A percentile compares a stretch with the other conserved stretches of the same genome.
Evolutionary conservation across 1,284 basidiomycete species (phyloP).

Genomic region (Rhizoctonia solani): DNA sequence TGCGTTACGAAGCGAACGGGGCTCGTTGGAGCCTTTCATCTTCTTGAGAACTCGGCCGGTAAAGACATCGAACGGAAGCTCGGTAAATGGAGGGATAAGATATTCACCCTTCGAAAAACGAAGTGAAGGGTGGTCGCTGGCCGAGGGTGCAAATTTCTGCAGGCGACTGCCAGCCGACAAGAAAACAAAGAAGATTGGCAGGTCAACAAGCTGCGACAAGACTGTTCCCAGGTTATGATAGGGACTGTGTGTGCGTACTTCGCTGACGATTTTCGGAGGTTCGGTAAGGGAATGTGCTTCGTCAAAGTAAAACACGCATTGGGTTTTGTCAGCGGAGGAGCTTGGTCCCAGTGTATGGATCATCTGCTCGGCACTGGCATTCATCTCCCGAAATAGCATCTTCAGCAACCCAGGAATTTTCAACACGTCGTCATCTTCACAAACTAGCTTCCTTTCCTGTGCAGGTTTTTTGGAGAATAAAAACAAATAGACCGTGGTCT

Average conservation of each 20-base stretch:
- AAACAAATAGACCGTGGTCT: not conserved
- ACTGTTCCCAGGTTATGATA: slow-evolving; percentile 3
- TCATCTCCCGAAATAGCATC: too few species aligned
- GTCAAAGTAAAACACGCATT: not conserved
- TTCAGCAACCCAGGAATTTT: too few species aligned
- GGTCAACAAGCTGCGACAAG: not conserved
- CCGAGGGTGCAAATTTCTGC: not conserved
- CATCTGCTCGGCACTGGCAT: too few species aligned
- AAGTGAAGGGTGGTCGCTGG: not conserved
- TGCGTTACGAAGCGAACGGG: not conserved
- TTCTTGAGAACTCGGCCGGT: not conserved
- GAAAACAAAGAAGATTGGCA: slow-evolving; percentile 2
- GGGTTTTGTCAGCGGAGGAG: not conserved
- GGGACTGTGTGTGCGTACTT: not conserved
- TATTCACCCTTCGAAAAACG: not conserved
- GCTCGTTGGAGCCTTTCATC: too few species aligned
- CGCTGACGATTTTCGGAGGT: not conserved
- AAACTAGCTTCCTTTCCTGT: not conserved
- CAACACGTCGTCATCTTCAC: not conserved
- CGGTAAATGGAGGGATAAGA: not conserved
- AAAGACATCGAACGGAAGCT: not conserved
- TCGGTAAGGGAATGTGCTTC: not conserved
- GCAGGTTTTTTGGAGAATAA: not conserved
- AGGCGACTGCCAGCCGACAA: not conserved
- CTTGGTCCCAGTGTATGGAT: not conserved